Percentiles rank a stretch among this genome's conserved stretches.
Conservation (phyloP, 1,284 basidiomycete genomes). For the Termitomyces sp. region DNA sequence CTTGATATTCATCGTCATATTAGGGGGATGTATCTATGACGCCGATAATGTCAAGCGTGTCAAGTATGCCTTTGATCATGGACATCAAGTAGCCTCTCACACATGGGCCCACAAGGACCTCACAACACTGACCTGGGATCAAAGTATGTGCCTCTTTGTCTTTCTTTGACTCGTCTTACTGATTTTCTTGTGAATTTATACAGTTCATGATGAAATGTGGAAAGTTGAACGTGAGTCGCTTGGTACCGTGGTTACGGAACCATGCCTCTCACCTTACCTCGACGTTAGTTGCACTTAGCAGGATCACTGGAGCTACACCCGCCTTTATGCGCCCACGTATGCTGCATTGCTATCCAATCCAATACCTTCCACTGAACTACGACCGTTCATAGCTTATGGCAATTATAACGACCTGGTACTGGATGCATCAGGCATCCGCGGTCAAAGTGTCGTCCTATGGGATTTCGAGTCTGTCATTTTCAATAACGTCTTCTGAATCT, state of each 20-base stretch:
- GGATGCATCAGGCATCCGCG: conserved; percentile 36
- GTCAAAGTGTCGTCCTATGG: conserved; percentile 37
- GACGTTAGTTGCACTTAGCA: conserved; percentile 38
- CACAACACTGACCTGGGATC: conserved; percentile 34
- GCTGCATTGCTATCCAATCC: conserved; percentile 10
- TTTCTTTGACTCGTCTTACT: conserved; percentile 26
- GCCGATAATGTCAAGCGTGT: conserved; percentile 16
- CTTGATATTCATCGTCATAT: background rate
- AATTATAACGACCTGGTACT: conserved; percentile 46
- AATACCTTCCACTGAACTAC: background rate
- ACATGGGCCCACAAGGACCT: conserved; percentile 52
- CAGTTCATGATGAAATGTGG: conserved; percentile 32
- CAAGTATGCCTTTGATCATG: conserved; percentile 13
- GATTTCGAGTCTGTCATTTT: conserved; percentile 35
- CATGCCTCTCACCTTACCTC: background rate
- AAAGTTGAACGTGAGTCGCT: conserved; percentile 37
- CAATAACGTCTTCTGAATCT: background rate
- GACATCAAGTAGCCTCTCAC: conserved; percentile 51
- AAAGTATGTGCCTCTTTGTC: conserved; percentile 26
- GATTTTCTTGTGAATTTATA: conserved; percentile 4
- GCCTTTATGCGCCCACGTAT: conserved; percentile 43
- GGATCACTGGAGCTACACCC: conserved; percentile 44
- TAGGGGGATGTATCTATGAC: conserved; percentile 12
- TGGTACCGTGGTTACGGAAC: background rate
- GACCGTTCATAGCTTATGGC: conserved; percentile 38